A percentile compares a stretch with the other conserved stretches of the same genome.
Evolutionary conservation across 805 yeast species (phyloP).

Genomic region (Myxozyma monticola): DNA sequence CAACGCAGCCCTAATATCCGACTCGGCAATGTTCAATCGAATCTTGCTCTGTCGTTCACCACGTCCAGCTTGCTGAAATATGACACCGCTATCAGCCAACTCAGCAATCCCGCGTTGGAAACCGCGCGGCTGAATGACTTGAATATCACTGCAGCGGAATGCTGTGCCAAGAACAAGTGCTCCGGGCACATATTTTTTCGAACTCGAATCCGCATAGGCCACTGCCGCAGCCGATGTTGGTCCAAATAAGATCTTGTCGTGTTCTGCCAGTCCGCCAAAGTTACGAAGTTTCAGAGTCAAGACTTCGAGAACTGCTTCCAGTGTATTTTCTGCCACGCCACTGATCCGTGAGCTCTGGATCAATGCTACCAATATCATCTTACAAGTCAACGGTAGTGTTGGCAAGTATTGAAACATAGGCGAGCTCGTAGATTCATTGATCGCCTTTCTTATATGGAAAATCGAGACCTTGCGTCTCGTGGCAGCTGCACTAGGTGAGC

Average conservation of each 20-base stretch:
- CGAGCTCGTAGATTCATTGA: slow-evolving; percentile 72
- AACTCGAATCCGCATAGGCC: slow-evolving; percentile 57
- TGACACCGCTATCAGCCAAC: slow-evolving; percentile 73
- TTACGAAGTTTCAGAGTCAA: slow-evolving; percentile 20
- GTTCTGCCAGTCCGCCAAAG: slow-evolving; percentile 12
- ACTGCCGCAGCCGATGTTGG: slow-evolving; percentile 9
- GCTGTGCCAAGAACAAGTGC: slow-evolving; percentile 14
- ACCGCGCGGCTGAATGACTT: slow-evolving; percentile 55
- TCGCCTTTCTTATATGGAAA: slow-evolving; percentile 74
- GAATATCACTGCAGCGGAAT: slow-evolving; percentile 41
- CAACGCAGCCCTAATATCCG: slow-evolving; percentile 63
- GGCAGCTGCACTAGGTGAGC: not conserved
- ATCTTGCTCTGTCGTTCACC: slow-evolving; percentile 69
- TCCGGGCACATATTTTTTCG: slow-evolving; percentile 29
- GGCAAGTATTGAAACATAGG: slow-evolving; percentile 63
- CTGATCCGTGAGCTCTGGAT: slow-evolving; percentile 63
- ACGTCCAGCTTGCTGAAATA: slow-evolving; percentile 63
- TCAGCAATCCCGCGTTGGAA: slow-evolving; percentile 64
- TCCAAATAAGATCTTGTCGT: slow-evolving; percentile 18
- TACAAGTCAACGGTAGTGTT: slow-evolving; percentile 65
- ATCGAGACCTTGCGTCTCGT: slow-evolving; percentile 58
- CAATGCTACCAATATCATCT: slow-evolving; percentile 69
- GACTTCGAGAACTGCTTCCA: slow-evolving; percentile 72
- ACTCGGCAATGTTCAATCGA: slow-evolving; percentile 67
- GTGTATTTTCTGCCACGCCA: slow-evolving; percentile 65